A percentile compares a stretch with the other conserved stretches of the same genome.
Conservation (phyloP, 768 basidiomycete genomes). For the Sarcodon aspratus region DNA sequence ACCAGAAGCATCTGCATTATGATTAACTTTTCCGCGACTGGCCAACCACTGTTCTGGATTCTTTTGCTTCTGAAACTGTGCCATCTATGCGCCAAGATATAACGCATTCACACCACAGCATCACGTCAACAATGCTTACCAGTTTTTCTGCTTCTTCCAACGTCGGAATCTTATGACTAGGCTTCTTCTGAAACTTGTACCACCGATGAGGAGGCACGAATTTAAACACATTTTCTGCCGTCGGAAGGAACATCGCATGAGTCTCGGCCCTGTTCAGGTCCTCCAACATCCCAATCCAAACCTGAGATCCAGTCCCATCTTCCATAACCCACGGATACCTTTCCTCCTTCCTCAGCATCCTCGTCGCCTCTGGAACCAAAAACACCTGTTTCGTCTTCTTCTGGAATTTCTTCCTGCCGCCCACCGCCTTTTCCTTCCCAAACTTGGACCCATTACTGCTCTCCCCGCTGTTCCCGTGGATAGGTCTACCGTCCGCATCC, state of each 20-base stretch:
- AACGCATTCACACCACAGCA: not conserved
- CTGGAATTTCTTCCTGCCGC: conserved; percentile 63
- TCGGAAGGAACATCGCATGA: conserved; percentile 78
- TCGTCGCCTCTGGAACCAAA: conserved; percentile 63
- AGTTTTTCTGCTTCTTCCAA: conserved; percentile 57
- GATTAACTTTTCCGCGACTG: conserved; percentile 40
- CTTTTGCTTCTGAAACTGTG: conserved; percentile 57
- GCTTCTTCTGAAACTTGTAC: conserved; percentile 88
- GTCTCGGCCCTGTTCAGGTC: conserved; percentile 61
- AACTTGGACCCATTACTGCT: conserved; percentile 13
- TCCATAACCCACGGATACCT: conserved; percentile 90
- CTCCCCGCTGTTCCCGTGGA: conserved; percentile 21
- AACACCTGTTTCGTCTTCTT: conserved; percentile 81
- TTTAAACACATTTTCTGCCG: conserved; percentile 71
- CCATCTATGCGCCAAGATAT: conserved; percentile 21
- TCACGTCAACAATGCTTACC: conserved; percentile 28
- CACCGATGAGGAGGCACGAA: conserved; percentile 82
- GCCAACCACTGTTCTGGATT: conserved; percentile 59
- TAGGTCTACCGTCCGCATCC: conserved; percentile 66
- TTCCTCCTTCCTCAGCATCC: conserved; percentile 77
- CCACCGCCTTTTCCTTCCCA: conserved; percentile 16
- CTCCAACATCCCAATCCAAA: conserved; percentile 78
- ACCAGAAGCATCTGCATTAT: not conserved
- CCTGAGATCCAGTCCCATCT: conserved; percentile 56
- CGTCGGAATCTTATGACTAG: conserved; percentile 60